Percentiles rank a stretch among this genome's conserved stretches.
Conservation (phyloP, 169 alveolate species). For the Neospora caninum region DNA sequence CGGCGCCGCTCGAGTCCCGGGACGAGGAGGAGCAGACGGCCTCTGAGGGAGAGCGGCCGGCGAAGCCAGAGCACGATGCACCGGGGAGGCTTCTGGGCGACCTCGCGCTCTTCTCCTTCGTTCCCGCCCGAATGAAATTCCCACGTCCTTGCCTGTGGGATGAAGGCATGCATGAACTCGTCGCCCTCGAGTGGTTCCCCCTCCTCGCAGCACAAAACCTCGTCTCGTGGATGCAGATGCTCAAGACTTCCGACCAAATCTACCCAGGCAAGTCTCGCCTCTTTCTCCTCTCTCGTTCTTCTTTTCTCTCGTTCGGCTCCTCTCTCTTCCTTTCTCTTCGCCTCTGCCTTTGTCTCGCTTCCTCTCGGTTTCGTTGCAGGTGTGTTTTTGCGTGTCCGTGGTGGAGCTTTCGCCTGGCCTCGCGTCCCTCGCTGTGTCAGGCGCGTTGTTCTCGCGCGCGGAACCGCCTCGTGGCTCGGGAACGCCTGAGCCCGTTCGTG, state of each 20-base stretch:
- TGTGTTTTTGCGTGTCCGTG: no score
- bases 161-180: constrained; percentile 32
- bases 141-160: constrained; percentile 40
- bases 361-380: no score
- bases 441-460: no score
- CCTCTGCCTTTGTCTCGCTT: no score
- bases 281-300: neutral
- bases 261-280: neutral
- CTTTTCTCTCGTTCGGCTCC: no score
- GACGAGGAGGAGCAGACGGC: neutral
- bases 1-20: neutral
- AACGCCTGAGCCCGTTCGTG: no score
- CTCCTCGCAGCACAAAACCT: neutral
- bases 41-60: neutral
- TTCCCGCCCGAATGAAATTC: neutral
- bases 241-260: neutral
- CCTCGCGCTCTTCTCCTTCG: neutral
- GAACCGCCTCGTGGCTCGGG: no score
- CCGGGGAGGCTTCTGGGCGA: neutral
- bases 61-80: neutral
- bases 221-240: neutral
- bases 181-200: constrained; percentile 4
- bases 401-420: no score
- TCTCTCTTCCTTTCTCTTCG: neutral
- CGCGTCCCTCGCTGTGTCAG: no score